Percentiles rank a stretch among this genome's conserved stretches.
phyloP scores from a whole-genome alignment of 2,329 filamentous ascomycete genomes.

The Bertia moriformis region DNA sequence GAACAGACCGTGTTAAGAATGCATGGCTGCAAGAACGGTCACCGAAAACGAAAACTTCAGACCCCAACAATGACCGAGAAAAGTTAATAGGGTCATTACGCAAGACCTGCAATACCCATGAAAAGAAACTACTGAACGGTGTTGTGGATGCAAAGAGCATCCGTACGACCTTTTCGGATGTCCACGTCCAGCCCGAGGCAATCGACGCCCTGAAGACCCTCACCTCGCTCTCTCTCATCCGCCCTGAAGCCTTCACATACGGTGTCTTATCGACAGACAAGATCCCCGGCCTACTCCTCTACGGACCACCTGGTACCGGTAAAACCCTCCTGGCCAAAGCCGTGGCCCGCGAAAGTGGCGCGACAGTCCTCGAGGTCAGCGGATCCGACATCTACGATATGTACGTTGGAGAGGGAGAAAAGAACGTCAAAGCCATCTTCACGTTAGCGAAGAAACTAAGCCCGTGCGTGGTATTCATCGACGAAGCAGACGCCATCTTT shows the following conservation, averaged over 20 bases:
- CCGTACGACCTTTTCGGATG: constrained; percentile 47
- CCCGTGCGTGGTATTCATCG: constrained; percentile 56
- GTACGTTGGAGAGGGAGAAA: constrained; percentile 58
- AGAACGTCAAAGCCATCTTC: constrained; percentile 55
- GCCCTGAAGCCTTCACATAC: constrained; percentile 55
- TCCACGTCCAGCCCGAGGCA: constrained; percentile 45
- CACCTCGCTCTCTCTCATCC: constrained; percentile 46
- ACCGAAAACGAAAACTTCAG: background rate
- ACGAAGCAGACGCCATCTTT: constrained; percentile 57
- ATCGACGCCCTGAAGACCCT: constrained; percentile 51
- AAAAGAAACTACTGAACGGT: constrained; percentile 44
- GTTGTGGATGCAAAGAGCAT: constrained; percentile 47
- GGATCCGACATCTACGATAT: constrained; percentile 56
- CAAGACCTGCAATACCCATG: constrained; percentile 38
- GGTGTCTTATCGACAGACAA: constrained; percentile 53
- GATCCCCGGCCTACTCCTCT: constrained; percentile 47
- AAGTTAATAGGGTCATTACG: constrained; percentile 23
- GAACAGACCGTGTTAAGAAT: background rate
- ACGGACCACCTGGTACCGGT: constrained; percentile 39
- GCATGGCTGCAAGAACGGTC: background rate
- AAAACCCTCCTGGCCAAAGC: constrained; percentile 16
- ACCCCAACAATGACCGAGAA: constrained; percentile 12
- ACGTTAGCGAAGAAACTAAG: constrained; percentile 50
- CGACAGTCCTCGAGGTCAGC: constrained; percentile 42
- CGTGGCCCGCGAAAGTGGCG: constrained; percentile 13